phyloP scores from a whole-genome alignment of 2,329 filamentous ascomycete genomes.

The Diplodia sapinea region DNA sequence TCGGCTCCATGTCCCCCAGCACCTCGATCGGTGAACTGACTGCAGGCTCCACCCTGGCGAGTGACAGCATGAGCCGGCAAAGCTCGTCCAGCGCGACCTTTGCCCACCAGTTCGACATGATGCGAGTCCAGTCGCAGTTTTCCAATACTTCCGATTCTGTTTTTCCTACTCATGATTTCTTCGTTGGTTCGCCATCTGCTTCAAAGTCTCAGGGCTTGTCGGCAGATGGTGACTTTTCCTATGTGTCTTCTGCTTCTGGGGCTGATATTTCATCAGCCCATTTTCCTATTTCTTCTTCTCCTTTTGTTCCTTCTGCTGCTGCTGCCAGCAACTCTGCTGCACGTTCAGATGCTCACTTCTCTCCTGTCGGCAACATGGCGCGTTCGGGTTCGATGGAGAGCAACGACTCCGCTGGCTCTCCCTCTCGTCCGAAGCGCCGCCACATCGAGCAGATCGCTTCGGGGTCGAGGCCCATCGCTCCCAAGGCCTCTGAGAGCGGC shows the following conservation, averaged over 20 bases:
- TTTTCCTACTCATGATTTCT: constrained; percentile 41
- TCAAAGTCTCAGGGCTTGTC: constrained; percentile 32
- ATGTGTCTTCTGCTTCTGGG: constrained; percentile 32
- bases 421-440: constrained; percentile 50
- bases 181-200: constrained; percentile 34
- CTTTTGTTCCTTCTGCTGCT: constrained; percentile 44
- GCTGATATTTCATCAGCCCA: constrained; percentile 32
- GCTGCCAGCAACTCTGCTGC: constrained; percentile 36
- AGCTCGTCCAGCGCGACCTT: constrained; percentile 51
- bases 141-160: constrained; percentile 45
- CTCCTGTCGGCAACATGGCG: constrained; percentile 15
- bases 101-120: constrained; percentile 51
- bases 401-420: constrained; percentile 36
- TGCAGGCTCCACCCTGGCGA: constrained; percentile 45
- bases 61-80: constrained; percentile 53
- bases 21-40: constrained; percentile 48
- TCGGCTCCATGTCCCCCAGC: constrained; percentile 45
- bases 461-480: constrained; percentile 57
- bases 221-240: constrained; percentile 29
- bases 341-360: constrained; percentile 26
- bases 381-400: constrained; percentile 43
- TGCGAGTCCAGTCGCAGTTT: constrained; percentile 52
- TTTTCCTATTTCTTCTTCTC: constrained; percentile 43
- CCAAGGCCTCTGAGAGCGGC: constrained; percentile 46
- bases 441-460: constrained; percentile 57